phyloP scores from a whole-genome alignment of 495 filamentous ascomycete genomes.

The Delitschia confertaspora region DNA sequence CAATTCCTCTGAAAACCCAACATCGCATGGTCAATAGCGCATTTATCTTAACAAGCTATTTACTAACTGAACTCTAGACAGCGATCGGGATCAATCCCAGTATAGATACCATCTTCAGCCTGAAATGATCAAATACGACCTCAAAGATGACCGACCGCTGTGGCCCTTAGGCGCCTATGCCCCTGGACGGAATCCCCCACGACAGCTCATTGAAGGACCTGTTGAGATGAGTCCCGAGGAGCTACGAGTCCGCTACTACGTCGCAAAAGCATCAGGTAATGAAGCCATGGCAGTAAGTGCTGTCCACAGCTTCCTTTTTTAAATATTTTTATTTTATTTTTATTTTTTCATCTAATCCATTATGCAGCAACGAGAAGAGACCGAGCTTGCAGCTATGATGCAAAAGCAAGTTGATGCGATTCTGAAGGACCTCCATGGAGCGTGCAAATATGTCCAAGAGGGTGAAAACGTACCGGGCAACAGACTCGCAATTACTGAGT shows the following conservation, averaged over 20 bases:
- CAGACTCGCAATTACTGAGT: conserved; percentile 54
- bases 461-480: conserved; percentile 70
- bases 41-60: too few relatives aligned
- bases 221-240: conserved; percentile 82
- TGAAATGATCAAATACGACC: conserved; percentile 52
- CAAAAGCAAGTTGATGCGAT: conserved; percentile 60
- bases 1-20: conserved; percentile 6
- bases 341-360: background rate
- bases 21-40: background rate
- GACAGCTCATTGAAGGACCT: conserved; percentile 72
- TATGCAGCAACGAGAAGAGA: conserved; percentile 50
- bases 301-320: conserved; percentile 4
- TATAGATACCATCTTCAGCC: conserved; percentile 44
- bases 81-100: too few relatives aligned
- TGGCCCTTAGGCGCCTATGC: conserved; percentile 83
- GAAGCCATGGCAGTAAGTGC: conserved; percentile 52
- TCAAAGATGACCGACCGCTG: conserved; percentile 59
- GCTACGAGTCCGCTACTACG: conserved; percentile 59
- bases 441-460: conserved; percentile 60
- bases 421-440: conserved; percentile 58
- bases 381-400: conserved; percentile 47
- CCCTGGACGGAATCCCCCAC: conserved; percentile 60
- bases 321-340: too few relatives aligned
- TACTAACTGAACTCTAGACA: too few relatives aligned
- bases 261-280: conserved; percentile 50